These are phyloP conservation scores for Bertia moriformis DNA, from an alignment of 2,329 filamentous ascomycete species.

Conservation along the genomic window DNA sequence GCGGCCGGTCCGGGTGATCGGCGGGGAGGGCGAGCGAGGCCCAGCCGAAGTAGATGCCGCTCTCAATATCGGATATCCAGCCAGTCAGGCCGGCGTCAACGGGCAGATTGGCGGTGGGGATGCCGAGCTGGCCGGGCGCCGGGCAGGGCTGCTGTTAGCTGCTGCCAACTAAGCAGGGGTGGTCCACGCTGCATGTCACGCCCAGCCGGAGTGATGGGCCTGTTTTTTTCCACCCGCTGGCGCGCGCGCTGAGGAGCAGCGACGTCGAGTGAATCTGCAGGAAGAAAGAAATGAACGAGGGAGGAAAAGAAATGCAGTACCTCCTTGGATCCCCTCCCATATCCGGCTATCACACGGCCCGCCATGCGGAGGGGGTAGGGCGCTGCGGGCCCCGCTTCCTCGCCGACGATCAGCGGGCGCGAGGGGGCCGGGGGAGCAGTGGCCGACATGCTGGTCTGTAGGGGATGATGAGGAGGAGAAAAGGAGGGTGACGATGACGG, in stretches of 20 bases:
- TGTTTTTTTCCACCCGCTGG: slow-evolving; percentile 1
- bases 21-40: slow-evolving; percentile 53
- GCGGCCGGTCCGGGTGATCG: slow-evolving; percentile 23
- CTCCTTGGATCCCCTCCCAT: slow-evolving; percentile 86
- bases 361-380: slow-evolving; percentile 76
- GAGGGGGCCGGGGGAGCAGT: slow-evolving; percentile 16
- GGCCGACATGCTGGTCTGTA: slow-evolving; percentile 23
- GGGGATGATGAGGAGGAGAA: too few species aligned
- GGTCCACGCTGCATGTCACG: slow-evolving; percentile 3
- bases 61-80: slow-evolving; percentile 50
- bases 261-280: neutral
- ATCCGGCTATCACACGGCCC: slow-evolving; percentile 80
- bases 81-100: slow-evolving; percentile 46
- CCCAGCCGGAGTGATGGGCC: slow-evolving; percentile 2
- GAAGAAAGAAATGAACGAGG: slow-evolving; percentile 1
- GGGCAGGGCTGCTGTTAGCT: neutral
- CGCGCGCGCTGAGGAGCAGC: slow-evolving; percentile 1
- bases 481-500: slow-evolving; percentile 1
- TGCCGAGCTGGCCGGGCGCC: slow-evolving; percentile 59
- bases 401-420: slow-evolving; percentile 60
- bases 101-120: slow-evolving; percentile 86
- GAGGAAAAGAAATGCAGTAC: slow-evolving; percentile 24
- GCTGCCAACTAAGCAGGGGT: neutral
- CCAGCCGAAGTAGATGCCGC: slow-evolving; percentile 90
- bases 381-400: slow-evolving; percentile 54